phyloP scores from a whole-genome alignment of 495 filamentous ascomycete species.

The Penicillium nucicola region DNA sequence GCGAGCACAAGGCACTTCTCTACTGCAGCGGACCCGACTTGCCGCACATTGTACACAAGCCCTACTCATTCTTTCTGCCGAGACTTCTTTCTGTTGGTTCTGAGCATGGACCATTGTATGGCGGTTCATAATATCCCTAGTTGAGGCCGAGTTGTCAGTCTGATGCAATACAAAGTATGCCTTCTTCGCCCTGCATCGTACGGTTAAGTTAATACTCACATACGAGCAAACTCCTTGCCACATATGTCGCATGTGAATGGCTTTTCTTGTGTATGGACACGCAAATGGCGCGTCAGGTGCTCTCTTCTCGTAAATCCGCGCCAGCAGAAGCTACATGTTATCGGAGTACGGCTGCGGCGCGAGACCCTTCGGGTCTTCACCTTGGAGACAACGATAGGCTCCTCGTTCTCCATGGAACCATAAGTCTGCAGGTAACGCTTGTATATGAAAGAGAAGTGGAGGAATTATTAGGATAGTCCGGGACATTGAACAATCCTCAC shows the following conservation, averaged over 20 bases:
- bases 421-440: no score
- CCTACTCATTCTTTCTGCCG: not conserved
- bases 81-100: not conserved
- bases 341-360: not conserved
- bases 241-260: constrained; percentile 1
- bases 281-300: not conserved
- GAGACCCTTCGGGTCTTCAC: not conserved
- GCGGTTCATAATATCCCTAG: not conserved
- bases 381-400: not conserved
- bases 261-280: not conserved
- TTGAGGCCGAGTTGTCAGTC: not conserved
- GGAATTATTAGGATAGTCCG: no score
- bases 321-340: not conserved
- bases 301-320: not conserved
- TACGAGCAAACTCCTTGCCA: not conserved
- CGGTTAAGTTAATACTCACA: not conserved
- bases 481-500: no score
- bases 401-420: not conserved
- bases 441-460: no score
- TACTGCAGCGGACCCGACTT: not conserved
- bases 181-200: no score
- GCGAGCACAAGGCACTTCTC: not conserved
- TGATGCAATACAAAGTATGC: not conserved
- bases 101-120: not conserved
- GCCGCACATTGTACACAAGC: not conserved